A percentile compares a stretch with the other conserved stretches of the same genome.
Conservation (phyloP, 1,284 basidiomycete species). For the Cryptococcus amylolentus region DNA sequence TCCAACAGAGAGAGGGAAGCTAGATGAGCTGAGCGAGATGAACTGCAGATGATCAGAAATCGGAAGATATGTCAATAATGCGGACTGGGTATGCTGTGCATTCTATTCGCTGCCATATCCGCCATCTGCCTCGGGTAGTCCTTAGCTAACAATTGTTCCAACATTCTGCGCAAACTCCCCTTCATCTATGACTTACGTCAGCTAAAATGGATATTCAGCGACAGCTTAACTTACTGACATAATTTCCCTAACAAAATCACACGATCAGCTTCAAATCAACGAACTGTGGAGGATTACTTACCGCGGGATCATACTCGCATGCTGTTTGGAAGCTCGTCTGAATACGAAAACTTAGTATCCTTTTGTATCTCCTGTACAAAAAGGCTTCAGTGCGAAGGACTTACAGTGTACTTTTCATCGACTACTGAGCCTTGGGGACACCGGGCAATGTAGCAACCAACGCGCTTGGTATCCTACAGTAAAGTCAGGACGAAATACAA, state of each 20-base stretch:
- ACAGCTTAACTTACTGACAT: conserved; percentile 4
- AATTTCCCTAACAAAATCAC: conserved; percentile 2
- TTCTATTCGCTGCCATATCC: too few species aligned
- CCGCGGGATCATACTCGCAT: conserved; percentile 30
- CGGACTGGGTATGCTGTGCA: too few species aligned
- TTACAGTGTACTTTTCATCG: conserved; percentile 15
- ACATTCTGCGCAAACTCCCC: conserved; percentile 6
- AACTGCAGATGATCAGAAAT: neutral
- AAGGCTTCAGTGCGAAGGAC: neutral
- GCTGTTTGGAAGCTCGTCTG: conserved; percentile 25
- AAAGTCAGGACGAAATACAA: neutral
- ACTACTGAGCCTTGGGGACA: conserved; percentile 15
- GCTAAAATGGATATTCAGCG: neutral
- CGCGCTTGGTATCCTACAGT: conserved; percentile 5
- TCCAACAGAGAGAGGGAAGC: neutral
- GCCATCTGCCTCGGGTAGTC: neutral
- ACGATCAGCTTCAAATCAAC: neutral
- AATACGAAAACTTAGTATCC: too few species aligned
- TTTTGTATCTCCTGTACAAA: neutral
- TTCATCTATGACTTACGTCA: neutral
- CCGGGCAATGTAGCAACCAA: conserved; percentile 25
- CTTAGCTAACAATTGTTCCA: neutral
- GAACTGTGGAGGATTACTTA: conserved; percentile 10
- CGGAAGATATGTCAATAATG: too few species aligned
- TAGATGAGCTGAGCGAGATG: neutral